Percentiles rank a stretch among this genome's conserved stretches.
Conservation (phyloP, 345 rosid genomes). For the Eucalyptus guilfoylei region DNA sequence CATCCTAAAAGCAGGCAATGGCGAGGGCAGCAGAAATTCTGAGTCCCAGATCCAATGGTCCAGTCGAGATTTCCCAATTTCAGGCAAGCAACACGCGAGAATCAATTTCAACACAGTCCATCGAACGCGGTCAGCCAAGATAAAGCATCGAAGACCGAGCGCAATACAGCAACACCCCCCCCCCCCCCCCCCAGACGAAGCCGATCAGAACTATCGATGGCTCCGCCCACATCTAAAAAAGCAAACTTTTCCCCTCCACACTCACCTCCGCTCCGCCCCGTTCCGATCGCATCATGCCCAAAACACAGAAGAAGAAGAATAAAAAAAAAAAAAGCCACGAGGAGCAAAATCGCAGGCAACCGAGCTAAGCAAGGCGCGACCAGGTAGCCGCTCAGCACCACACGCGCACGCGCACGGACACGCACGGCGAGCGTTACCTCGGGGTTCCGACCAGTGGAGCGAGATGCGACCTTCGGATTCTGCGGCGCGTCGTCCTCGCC, state of each 20-base stretch:
- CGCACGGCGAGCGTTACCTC: background rate
- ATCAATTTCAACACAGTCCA: background rate
- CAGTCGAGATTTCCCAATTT: background rate
- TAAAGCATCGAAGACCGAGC: background rate
- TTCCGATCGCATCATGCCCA: background rate
- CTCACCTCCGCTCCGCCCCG: background rate
- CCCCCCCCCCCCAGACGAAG: background rate
- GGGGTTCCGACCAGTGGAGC: slow-evolving; percentile 2
- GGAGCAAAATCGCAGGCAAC: background rate
- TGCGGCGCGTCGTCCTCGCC: slow-evolving; percentile 19
- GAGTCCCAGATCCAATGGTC: background rate
- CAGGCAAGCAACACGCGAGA: background rate
- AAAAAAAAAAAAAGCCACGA: background rate
- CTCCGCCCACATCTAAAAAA: background rate
- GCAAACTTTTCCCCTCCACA: background rate
- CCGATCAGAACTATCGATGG: background rate
- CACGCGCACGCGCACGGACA: background rate
- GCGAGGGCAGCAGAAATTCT: background rate
- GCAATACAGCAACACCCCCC: background rate
- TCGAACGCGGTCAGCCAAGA: background rate
- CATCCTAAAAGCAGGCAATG: background rate
- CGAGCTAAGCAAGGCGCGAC: background rate
- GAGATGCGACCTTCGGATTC: slow-evolving; percentile 16
- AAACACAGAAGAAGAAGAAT: background rate
- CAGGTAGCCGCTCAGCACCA: background rate